These are phyloP conservation scores for Magnolia sinica DNA, from an alignment of 164 flowering plant species.

Conservation along the genomic window DNA sequence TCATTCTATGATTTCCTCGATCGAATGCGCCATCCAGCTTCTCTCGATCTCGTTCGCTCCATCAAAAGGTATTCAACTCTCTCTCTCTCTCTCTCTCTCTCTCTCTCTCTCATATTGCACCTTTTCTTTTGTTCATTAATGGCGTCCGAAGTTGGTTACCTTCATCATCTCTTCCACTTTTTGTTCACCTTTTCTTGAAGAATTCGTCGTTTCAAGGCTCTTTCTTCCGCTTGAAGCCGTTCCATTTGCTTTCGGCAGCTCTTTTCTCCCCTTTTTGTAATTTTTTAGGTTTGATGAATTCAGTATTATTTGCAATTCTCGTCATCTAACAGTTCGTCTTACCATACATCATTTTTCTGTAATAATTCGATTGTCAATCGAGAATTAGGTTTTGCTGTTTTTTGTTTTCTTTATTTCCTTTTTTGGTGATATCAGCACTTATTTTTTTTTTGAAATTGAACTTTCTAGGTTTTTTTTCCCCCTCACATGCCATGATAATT, in stretches of 20 bases:
- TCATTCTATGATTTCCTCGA: constrained; percentile 41
- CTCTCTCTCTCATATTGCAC: not conserved
- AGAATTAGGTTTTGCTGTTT: not conserved
- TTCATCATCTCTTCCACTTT: not conserved
- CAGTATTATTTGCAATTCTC: not conserved
- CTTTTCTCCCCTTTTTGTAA: not conserved
- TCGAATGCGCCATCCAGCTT: constrained; percentile 47
- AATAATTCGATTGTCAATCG: not conserved
- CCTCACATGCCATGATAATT: not conserved
- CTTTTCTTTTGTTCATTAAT: not conserved
- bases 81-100: not conserved
- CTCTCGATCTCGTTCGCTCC: constrained; percentile 52
- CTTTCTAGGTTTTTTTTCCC: not conserved
- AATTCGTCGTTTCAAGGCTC: not conserved
- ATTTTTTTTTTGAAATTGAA: not conserved
- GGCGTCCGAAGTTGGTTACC: not conserved
- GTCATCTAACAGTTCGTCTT: not conserved
- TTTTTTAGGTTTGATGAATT: not conserved
- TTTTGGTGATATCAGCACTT: not conserved
- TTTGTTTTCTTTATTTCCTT: not conserved
- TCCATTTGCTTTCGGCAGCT: not conserved
- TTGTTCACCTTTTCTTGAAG: not conserved
- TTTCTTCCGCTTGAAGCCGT: too few species aligned
- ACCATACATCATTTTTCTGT: not conserved
- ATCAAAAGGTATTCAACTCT: constrained; percentile 37